Base-by-base conservation (phyloP, 192 early-diverging fungal genomes). In the Mortierella claussenii region DNA sequence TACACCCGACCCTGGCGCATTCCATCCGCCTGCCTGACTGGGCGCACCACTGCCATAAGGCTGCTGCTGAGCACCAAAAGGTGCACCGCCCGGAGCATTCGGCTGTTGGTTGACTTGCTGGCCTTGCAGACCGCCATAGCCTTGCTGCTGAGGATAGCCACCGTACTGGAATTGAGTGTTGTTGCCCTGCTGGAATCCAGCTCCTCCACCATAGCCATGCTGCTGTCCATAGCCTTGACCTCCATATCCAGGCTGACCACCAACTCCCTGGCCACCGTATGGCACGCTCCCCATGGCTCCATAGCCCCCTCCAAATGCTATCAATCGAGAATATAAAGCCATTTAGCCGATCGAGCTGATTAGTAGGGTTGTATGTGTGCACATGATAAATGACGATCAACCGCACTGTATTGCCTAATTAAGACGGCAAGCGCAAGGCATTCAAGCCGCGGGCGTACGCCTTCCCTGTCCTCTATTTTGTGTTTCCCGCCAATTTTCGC, bases 261-360 rank as follows among this genome's bases (percentile, higher is more conserved):
- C 49, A 15, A 24, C 33, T 11, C 65, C 69, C 24, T 55, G 58
- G 10, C 40, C 54, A 26, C 65, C 47, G 36, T 70, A 79, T 13
- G 64, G 68, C 6, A 42, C 32, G 44, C 63, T 65, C 30, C 65
- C 37, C 30, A 68, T 59, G 21, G 43, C 44, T 5, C 46, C 59
- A 27, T 56, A 57, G 17, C 68, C 79, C 17, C 70, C 79, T 1
- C 69, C 69, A 48, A 56, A 73, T 0, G 69, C 69, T 73, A 49
- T 32, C 18, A 43, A 30, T 32, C 23, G 20, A 42, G 24, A 40
- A 44, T 30, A 32, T 1, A 0, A 43, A 60, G 36, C 13, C 8
- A 40, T 56, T 24, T n/a, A n/a, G 12, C 37, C 37, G 37, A 40
- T 40, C 37, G 37, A 40, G 37, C 37, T 40, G 37, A 13, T 40